Evolutionary conservation across 805 yeast species (phyloP).

Genomic region (Maudiozyma bulderi): DNA sequence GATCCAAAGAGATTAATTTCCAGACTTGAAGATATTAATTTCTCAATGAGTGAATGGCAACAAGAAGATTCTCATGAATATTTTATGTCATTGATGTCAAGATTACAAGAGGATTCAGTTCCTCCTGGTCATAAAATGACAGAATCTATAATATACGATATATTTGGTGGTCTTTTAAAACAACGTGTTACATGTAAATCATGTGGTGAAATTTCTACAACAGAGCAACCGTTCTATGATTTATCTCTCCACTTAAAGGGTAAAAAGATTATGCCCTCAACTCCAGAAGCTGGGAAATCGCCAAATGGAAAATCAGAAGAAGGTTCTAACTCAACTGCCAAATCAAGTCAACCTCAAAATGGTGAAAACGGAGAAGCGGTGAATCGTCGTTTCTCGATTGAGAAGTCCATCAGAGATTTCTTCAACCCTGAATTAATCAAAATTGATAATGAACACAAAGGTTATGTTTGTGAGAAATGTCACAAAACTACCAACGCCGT

Average conservation of each 20-base stretch:
- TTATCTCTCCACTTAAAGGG: slow-evolving; percentile 68
- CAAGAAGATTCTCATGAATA: slow-evolving; percentile 98
- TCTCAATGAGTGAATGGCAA: slow-evolving; percentile 96
- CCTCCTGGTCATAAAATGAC: slow-evolving; percentile 83
- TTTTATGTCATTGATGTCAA: slow-evolving; percentile 80
- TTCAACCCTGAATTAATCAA: slow-evolving; percentile 75
- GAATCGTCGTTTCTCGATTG: slow-evolving; percentile 47
- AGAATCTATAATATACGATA: slow-evolving; percentile 76
- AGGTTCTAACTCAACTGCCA: background rate
- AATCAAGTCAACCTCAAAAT: background rate
- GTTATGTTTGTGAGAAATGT: slow-evolving; percentile 85
- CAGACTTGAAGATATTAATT: slow-evolving; percentile 73
- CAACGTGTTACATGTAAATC: slow-evolving; percentile 77
- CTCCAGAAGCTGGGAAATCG: background rate
- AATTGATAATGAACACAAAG: slow-evolving; percentile 60
- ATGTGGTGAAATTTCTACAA: slow-evolving; percentile 75
- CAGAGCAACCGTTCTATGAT: slow-evolving; percentile 91
- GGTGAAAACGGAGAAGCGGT: slow-evolving; percentile 9
- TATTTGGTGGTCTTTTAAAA: slow-evolving; percentile 82
- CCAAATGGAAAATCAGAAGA: background rate
- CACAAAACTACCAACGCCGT: slow-evolving; percentile 65
- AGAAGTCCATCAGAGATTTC: slow-evolving; percentile 67
- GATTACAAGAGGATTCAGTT: slow-evolving; percentile 85
- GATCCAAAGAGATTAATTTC: slow-evolving; percentile 69
- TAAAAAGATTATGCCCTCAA: slow-evolving; percentile 29